Conservation (phyloP, 768 basidiomycete species). For the Rhodotorula diobovata region DNA sequence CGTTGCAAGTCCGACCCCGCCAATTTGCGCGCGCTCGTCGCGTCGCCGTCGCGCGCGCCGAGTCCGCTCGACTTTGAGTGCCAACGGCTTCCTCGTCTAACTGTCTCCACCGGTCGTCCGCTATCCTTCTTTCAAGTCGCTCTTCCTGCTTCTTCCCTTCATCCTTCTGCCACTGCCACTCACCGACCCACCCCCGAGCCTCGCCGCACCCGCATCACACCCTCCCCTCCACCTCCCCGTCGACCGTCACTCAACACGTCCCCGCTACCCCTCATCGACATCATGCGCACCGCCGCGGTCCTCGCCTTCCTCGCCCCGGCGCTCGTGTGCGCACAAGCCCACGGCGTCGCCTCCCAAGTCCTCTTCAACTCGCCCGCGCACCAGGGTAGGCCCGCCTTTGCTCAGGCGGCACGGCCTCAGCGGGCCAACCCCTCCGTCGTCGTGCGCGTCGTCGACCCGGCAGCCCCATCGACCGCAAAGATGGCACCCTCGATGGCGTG, state of each 20-base stretch:
- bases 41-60: too few relatives aligned
- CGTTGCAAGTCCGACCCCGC: too few relatives aligned
- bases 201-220: neutral
- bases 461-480: conserved; percentile 13
- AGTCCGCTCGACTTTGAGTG: too few relatives aligned
- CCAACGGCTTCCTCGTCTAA: too few relatives aligned
- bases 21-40: too few relatives aligned
- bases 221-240: too few relatives aligned
- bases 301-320: conserved; percentile 6
- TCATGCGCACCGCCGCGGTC: conserved; percentile 6
- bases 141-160: too few relatives aligned
- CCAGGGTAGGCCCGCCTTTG: neutral
- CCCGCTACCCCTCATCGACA: neutral
- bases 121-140: too few relatives aligned
- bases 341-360: neutral
- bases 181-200: neutral
- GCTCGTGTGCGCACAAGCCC: neutral
- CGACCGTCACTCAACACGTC: neutral
- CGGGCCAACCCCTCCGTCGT: conserved; percentile 15
- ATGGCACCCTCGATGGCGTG: neutral
- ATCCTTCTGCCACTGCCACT: too few relatives aligned
- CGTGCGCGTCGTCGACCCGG: conserved; percentile 29
- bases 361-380: neutral
- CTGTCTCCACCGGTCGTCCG: too few relatives aligned
- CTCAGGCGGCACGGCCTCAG: neutral